Conservation (phyloP, 768 basidiomycete genomes). For the Candolleomyces efflorescens region DNA sequence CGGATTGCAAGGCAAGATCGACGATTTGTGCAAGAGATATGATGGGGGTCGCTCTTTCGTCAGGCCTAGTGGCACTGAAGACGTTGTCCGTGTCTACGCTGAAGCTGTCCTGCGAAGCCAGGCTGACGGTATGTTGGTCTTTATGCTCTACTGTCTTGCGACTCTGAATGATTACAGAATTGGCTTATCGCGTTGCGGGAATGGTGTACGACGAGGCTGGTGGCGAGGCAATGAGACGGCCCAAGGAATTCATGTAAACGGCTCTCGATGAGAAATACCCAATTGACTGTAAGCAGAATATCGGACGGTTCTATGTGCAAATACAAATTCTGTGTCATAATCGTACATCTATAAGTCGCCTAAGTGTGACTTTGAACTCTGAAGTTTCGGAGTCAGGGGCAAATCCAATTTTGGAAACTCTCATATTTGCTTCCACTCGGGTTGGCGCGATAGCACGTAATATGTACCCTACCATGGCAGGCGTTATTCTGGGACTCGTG, state of each 20-base stretch:
- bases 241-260: constrained; percentile 68
- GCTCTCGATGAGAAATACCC: too few relatives aligned
- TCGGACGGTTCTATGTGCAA: too few relatives aligned
- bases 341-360: too few relatives aligned
- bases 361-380: not conserved
- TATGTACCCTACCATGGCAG: constrained; percentile 4
- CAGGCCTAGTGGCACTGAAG: constrained; percentile 95
- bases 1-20: constrained; percentile 78
- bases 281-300: too few relatives aligned
- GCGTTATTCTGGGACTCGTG: not conserved
- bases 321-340: too few relatives aligned
- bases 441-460: constrained; percentile 35
- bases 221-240: constrained; percentile 72
- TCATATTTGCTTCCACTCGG: not conserved
- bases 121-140: constrained; percentile 35
- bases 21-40: constrained; percentile 73
- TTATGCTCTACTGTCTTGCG: too few relatives aligned
- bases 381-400: not conserved
- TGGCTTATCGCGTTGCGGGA: constrained; percentile 82
- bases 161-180: constrained; percentile 40
- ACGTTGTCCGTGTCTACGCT: constrained; percentile 96
- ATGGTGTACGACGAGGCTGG: constrained; percentile 81
- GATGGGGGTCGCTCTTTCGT: constrained; percentile 91
- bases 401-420: not conserved
- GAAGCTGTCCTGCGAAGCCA: constrained; percentile 74